Conservation (phyloP, 495 filamentous ascomycete genomes). For the Penicillium goetzii region DNA sequence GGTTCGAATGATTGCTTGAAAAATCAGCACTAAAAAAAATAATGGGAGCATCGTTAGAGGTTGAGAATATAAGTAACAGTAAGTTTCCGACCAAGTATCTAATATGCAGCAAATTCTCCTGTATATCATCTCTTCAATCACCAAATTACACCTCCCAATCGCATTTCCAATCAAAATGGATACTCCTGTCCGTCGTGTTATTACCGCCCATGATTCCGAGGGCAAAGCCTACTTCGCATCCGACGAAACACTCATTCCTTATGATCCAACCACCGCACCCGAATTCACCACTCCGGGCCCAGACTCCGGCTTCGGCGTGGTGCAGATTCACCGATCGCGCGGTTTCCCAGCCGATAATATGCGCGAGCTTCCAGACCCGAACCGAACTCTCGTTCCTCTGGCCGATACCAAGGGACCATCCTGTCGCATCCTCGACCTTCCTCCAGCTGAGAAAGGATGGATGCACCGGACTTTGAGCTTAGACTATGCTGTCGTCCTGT, state of each 20-base stretch:
- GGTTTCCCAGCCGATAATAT: constrained; percentile 32
- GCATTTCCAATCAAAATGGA: constrained; percentile 20
- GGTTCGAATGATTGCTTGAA: background rate
- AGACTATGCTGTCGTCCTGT: constrained; percentile 30
- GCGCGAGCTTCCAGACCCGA: constrained; percentile 24
- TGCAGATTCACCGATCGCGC: constrained; percentile 35
- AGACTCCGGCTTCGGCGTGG: constrained; percentile 28
- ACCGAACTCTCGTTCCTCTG: constrained; percentile 31
- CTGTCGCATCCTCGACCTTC: constrained; percentile 30
- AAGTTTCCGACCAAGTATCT: background rate
- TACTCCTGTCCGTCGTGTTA: constrained; percentile 30
- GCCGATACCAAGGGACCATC: constrained; percentile 36
- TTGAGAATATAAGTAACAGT: background rate
- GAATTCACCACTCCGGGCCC: constrained; percentile 23
- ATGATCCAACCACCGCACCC: constrained; percentile 31
- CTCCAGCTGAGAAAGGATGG: constrained; percentile 28
- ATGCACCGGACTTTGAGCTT: constrained; percentile 36
- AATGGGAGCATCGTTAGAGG: background rate
- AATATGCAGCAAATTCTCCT: background rate
- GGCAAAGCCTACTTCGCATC: constrained; percentile 31
- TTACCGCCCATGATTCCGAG: constrained; percentile 23
- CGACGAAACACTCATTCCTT: constrained; percentile 29
- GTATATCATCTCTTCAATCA: background rate
- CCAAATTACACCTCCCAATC: background rate
- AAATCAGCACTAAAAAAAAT: background rate